Percentiles rank a stretch among this genome's conserved stretches.
Conservation (phyloP, 371 early-diverging fungal genomes). For the Apophysomyces trapeziformis region DNA sequence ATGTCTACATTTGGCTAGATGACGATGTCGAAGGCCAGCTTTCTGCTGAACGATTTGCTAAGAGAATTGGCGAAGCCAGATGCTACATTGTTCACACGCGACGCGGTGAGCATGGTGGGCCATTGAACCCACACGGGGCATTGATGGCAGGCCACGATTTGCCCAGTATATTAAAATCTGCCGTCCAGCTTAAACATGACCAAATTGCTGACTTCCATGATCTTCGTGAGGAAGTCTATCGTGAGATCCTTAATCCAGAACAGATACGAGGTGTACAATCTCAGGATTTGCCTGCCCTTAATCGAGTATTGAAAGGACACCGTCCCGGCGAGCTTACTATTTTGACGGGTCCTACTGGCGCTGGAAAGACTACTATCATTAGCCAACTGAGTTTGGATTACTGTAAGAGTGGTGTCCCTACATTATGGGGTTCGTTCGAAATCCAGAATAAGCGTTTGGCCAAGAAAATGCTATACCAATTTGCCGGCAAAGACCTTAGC, state of each 20-base stretch:
- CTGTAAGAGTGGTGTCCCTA: conserved; percentile 74
- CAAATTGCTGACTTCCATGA: conserved; percentile 67
- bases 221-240: conserved; percentile 65
- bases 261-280: conserved; percentile 69
- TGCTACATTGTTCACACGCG: conserved; percentile 58
- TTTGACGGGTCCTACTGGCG: conserved; percentile 77
- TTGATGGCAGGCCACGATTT: conserved; percentile 35
- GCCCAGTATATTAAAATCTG: conserved; percentile 34
- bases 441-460: conserved; percentile 73
- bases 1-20: conserved; percentile 75
- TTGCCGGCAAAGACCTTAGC: conserved; percentile 62
- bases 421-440: conserved; percentile 85
- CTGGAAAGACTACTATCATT: conserved; percentile 80
- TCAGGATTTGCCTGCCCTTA: conserved; percentile 62
- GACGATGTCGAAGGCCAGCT: conserved; percentile 68
- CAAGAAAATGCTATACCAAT: conserved; percentile 76
- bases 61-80: conserved; percentile 67
- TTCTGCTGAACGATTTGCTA: conserved; percentile 62
- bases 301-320: conserved; percentile 72
- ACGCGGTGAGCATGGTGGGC: conserved; percentile 41
- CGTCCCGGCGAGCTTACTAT: conserved; percentile 78
- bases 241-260: conserved; percentile 72
- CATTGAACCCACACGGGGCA: conserved; percentile 50
- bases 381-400: conserved; percentile 77
- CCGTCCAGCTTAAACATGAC: conserved; percentile 63